Evolutionary conservation across 305 asterid species (phyloP).

Genomic region (Plantago rigida): DNA sequence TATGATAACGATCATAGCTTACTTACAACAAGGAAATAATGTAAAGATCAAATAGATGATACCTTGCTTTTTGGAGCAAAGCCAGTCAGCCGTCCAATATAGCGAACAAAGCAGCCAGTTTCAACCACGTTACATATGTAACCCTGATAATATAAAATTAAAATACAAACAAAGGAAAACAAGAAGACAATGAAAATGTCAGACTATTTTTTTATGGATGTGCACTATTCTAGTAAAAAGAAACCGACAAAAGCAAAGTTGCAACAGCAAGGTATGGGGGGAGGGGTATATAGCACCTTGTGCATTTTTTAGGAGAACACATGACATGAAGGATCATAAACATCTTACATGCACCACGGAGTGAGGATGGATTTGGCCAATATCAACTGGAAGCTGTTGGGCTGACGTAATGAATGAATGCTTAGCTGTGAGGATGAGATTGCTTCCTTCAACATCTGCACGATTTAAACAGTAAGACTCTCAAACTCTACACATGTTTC

Average conservation of each 20-base stretch:
- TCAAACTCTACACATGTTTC: background rate
- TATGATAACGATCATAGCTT: conserved; percentile 16
- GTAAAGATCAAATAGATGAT: conserved; percentile 12
- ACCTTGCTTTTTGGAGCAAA: conserved; percentile 94
- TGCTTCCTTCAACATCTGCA: conserved; percentile 78
- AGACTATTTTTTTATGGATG: background rate
- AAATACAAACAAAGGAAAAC: conserved; percentile 1
- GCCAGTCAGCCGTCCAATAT: conserved; percentile 82
- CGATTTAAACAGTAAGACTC: conserved; percentile 15
- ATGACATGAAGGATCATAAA: conserved; percentile 14
- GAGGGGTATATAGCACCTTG: conserved; percentile 1
- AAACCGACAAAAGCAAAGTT: too few species aligned
- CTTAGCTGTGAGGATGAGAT: conserved; percentile 68
- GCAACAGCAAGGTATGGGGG: background rate
- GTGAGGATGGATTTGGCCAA: conserved; percentile 51
- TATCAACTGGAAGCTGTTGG: conserved; percentile 66
- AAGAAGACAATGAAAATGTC: too few species aligned
- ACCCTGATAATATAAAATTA: conserved; percentile 53
- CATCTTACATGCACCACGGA: conserved; percentile 76
- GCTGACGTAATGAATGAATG: conserved; percentile 58
- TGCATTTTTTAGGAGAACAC: background rate
- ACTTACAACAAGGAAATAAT: background rate
- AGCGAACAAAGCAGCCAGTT: conserved; percentile 88
- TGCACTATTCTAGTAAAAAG: too few species aligned
- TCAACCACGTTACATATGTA: conserved; percentile 83